Percentiles rank a stretch among this genome's conserved stretches.
Conservation (phyloP, 1,284 basidiomycete species). For the Amylostereum areolatum region DNA sequence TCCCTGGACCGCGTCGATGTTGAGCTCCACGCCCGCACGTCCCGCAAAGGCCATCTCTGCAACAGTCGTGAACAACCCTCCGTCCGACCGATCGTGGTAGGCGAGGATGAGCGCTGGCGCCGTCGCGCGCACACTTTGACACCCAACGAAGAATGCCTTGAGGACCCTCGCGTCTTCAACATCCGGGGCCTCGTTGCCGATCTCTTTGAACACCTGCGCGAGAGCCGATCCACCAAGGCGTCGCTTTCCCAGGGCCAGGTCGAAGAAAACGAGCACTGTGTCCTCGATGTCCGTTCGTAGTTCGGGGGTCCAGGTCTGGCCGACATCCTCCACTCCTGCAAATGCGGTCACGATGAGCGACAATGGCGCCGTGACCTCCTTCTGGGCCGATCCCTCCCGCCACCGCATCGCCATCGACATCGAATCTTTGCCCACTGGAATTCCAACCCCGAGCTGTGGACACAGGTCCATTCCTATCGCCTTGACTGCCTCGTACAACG, state of each 20-base stretch:
- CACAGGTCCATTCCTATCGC: conserved; percentile 94
- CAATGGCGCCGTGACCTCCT: conserved; percentile 85
- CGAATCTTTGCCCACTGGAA: conserved; percentile 98
- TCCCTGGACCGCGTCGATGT: conserved; percentile 53
- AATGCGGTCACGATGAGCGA: conserved; percentile 96
- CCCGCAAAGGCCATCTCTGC: conserved; percentile 98
- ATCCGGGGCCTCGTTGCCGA: conserved; percentile 86
- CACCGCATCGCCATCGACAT: conserved; percentile 99
- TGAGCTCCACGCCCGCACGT: conserved; percentile 69
- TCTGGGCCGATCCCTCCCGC: conserved; percentile 53
- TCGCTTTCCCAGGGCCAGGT: conserved; percentile 80
- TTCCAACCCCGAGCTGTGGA: conserved; percentile 89
- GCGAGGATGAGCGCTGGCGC: conserved; percentile 74
- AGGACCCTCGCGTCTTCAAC: conserved; percentile 76
- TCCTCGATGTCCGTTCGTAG: conserved; percentile 62
- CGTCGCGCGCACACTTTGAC: conserved; percentile 59
- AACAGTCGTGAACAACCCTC: conserved; percentile 87
- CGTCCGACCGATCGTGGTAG: conserved; percentile 98
- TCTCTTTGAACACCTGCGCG: conserved; percentile 91
- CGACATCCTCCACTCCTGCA: conserved; percentile 77
- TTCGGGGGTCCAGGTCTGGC: conserved; percentile 90
- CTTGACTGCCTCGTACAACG: conserved; percentile 88
- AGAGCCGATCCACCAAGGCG: conserved; percentile 93
- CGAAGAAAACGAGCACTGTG: conserved; percentile 84
- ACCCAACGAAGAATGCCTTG: conserved; percentile 79